Percentiles rank a stretch among this genome's conserved stretches.
phyloP scores from a whole-genome alignment of 495 filamentous ascomycete genomes.

The Penicillium tannophilum region DNA sequence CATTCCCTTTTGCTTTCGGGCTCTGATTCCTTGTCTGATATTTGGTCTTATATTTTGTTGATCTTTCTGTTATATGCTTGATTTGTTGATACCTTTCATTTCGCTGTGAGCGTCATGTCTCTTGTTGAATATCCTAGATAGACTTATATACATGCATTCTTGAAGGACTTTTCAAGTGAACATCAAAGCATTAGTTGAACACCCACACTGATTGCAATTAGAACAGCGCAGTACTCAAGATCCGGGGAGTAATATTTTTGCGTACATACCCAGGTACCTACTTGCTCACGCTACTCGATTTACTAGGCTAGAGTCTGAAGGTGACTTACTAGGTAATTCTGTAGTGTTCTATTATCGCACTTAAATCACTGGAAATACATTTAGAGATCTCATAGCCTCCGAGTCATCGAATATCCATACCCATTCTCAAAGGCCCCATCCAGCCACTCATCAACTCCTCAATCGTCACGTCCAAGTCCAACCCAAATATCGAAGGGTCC shows the following conservation, averaged over 20 bases:
- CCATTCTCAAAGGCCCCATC: constrained; percentile 13
- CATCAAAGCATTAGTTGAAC: too few relatives aligned
- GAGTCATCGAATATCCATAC: not conserved
- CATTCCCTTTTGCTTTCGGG: too few relatives aligned
- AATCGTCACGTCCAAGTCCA: constrained; percentile 20
- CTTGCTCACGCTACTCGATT: too few relatives aligned
- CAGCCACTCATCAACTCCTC: constrained; percentile 21
- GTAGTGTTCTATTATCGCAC: too few relatives aligned
- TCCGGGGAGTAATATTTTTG: too few relatives aligned
- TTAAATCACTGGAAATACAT: too few relatives aligned
- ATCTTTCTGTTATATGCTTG: not conserved
- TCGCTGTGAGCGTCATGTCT: constrained; percentile 3
- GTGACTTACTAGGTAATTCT: too few relatives aligned
- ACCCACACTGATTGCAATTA: too few relatives aligned
- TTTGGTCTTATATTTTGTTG: not conserved
- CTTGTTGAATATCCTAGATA: not conserved
- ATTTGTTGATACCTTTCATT: constrained; percentile 8
- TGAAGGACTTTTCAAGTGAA: not conserved
- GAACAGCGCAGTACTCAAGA: too few relatives aligned
- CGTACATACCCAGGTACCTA: too few relatives aligned
- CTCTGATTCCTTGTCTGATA: not conserved
- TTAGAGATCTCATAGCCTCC: too few relatives aligned
- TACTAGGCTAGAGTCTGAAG: too few relatives aligned
- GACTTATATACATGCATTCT: not conserved
- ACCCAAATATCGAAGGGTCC: constrained; percentile 12